Conservation (phyloP, 2,329 filamentous ascomycete genomes). For the Tricladium varicosporioides region DNA sequence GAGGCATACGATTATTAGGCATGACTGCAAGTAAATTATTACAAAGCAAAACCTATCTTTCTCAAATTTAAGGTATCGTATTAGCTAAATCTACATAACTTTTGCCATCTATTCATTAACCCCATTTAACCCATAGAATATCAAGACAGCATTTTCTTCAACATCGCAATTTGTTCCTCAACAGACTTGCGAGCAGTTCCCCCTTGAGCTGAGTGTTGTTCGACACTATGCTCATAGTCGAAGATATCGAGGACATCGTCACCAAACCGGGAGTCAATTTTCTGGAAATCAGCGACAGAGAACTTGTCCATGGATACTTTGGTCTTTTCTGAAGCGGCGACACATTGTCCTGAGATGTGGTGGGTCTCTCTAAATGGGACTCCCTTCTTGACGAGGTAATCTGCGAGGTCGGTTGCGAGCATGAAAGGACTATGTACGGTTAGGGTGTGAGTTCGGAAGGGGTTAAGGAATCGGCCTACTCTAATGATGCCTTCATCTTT, state of each 20-base stretch:
- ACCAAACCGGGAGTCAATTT: conserved; percentile 66
- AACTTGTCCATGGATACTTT: conserved; percentile 69
- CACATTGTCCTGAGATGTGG: conserved; percentile 71
- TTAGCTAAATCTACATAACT: background rate
- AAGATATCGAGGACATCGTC: conserved; percentile 70
- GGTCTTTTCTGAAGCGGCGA: conserved; percentile 68
- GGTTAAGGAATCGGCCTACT: conserved; percentile 51
- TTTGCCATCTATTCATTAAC: background rate
- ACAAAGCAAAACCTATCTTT: too few species aligned
- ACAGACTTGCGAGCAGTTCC: conserved; percentile 73
- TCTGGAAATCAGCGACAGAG: conserved; percentile 62
- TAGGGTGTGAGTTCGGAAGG: background rate
- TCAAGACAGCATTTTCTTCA: conserved; percentile 35
- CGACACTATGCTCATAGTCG: conserved; percentile 80
- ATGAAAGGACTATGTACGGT: conserved; percentile 58
- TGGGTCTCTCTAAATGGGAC: conserved; percentile 80
- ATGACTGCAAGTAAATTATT: too few species aligned
- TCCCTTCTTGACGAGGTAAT: conserved; percentile 62
- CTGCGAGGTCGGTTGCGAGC: conserved; percentile 64
- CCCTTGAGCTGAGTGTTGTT: conserved; percentile 73
- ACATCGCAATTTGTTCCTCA: conserved; percentile 58
- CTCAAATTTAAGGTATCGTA: background rate
- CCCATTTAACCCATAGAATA: background rate
- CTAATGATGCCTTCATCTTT: conserved; percentile 76
- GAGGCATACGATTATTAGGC: too few species aligned